These are phyloP conservation scores for Epichloe glyceriae DNA, from an alignment of 2,329 filamentous ascomycete genomes.

Conservation along the genomic window DNA sequence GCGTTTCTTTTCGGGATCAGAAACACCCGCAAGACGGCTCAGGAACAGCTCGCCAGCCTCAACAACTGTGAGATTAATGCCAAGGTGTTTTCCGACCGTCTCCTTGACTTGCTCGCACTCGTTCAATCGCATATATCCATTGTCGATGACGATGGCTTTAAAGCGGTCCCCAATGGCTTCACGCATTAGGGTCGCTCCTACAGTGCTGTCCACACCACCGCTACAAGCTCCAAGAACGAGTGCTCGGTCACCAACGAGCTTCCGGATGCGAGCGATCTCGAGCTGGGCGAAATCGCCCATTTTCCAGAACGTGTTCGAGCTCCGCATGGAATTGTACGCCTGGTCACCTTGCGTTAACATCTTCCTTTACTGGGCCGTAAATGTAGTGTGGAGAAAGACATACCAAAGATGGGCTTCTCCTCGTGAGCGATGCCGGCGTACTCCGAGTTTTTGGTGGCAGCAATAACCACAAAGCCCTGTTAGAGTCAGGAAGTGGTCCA, in stretches of 20 bases:
- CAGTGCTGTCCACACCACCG: slow-evolving; percentile 82
- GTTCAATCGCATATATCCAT: slow-evolving; percentile 67
- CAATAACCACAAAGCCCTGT: slow-evolving; percentile 57
- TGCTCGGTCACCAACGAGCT: slow-evolving; percentile 66
- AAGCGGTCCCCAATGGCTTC: slow-evolving; percentile 55
- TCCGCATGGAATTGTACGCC: slow-evolving; percentile 86
- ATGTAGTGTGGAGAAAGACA: background rate
- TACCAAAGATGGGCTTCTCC: slow-evolving; percentile 47
- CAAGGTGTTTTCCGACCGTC: slow-evolving; percentile 64
- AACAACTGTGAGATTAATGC: slow-evolving; percentile 81
- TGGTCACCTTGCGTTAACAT: slow-evolving; percentile 2
- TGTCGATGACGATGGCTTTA: slow-evolving; percentile 67
- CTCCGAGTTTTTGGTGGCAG: slow-evolving; percentile 60
- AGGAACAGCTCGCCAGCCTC: slow-evolving; percentile 71
- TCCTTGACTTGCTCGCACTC: slow-evolving; percentile 74
- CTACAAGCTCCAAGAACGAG: slow-evolving; percentile 56
- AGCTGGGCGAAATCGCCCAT: slow-evolving; percentile 75
- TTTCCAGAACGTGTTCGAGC: slow-evolving; percentile 51
- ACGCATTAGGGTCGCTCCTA: slow-evolving; percentile 74
- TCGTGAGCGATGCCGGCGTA: slow-evolving; percentile 70
- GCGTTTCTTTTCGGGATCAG: slow-evolving; percentile 70
- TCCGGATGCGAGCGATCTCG: slow-evolving; percentile 68
- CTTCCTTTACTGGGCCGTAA: too few species aligned
- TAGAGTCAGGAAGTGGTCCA: too few species aligned
- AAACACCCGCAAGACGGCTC: slow-evolving; percentile 58